Conservation (phyloP, 305 asterid species). For the Fraxinus velutina region DNA sequence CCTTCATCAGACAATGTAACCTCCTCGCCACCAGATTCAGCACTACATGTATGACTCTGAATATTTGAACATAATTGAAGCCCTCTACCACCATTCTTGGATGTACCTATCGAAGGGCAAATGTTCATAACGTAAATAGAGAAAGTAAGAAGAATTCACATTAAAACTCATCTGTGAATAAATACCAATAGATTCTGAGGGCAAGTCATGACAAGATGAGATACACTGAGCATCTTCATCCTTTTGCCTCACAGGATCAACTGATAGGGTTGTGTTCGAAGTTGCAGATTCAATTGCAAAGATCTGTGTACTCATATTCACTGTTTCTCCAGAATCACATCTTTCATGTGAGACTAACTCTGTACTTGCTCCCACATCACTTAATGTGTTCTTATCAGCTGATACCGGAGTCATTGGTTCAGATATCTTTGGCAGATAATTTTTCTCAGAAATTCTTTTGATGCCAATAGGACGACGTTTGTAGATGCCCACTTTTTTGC, state of each 20-base stretch:
- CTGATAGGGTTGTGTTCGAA: constrained; percentile 23
- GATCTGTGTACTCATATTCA: background rate
- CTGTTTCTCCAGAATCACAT: constrained; percentile 30
- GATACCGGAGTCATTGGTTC: constrained; percentile 17
- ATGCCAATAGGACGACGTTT: constrained; percentile 48
- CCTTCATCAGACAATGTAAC: constrained; percentile 26
- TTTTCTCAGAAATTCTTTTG: constrained; percentile 42
- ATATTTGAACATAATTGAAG: constrained; percentile 7
- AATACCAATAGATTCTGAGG: constrained; percentile 36
- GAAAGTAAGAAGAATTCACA: background rate
- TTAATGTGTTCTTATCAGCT: constrained; percentile 29
- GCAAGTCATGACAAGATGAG: constrained; percentile 21
- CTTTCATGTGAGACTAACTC: constrained; percentile 23
- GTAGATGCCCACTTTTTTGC: constrained; percentile 40
- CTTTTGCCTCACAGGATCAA: constrained; percentile 31
- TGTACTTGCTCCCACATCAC: constrained; percentile 16
- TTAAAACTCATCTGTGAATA: background rate
- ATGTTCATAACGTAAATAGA: background rate
- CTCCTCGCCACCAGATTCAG: constrained; percentile 16
- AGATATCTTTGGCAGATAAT: constrained; percentile 26
- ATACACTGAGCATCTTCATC: constrained; percentile 25
- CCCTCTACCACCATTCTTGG: constrained; percentile 6
- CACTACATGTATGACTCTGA: background rate
- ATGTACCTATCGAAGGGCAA: constrained; percentile 28
- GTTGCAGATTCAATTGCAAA: constrained; percentile 20